Percentiles rank a stretch among this genome's conserved stretches.
phyloP scores from a whole-genome alignment of 148 eudicot species.

The Heliosperma pusillum region DNA sequence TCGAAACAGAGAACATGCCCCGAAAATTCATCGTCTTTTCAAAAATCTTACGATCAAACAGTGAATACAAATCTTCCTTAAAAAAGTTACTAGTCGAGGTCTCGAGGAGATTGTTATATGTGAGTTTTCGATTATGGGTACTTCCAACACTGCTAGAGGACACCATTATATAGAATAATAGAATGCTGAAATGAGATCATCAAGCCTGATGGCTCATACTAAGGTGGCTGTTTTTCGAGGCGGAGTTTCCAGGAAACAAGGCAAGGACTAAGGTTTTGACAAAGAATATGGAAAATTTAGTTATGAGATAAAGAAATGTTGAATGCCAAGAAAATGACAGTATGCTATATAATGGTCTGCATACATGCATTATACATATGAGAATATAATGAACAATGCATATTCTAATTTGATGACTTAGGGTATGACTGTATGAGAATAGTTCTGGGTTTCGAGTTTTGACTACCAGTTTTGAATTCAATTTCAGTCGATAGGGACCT shows the following conservation, averaged over 20 bases:
- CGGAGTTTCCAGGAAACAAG: conserved; percentile 4
- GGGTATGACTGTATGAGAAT: background rate
- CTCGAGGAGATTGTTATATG: background rate
- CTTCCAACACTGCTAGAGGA: background rate
- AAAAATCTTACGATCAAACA: background rate
- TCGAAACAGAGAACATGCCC: background rate
- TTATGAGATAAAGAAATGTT: background rate
- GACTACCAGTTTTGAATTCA: background rate
- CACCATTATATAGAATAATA: background rate
- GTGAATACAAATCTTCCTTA: no score
- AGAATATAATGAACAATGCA: background rate
- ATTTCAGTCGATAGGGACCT: background rate
- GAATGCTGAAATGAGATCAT: no score
- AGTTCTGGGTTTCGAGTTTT: background rate
- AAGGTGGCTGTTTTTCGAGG: background rate
- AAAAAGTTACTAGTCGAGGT: no score
- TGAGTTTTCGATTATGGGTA: background rate
- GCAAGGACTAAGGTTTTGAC: conserved; percentile 9
- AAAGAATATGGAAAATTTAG: background rate
- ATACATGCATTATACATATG: background rate
- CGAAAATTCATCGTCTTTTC: background rate
- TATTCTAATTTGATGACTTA: background rate
- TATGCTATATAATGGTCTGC: background rate
- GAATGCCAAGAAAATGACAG: background rate
- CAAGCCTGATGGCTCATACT: background rate